phyloP scores from a whole-genome alignment of 1,284 basidiomycete genomes.

The Tetrapyrgos nigripes region DNA sequence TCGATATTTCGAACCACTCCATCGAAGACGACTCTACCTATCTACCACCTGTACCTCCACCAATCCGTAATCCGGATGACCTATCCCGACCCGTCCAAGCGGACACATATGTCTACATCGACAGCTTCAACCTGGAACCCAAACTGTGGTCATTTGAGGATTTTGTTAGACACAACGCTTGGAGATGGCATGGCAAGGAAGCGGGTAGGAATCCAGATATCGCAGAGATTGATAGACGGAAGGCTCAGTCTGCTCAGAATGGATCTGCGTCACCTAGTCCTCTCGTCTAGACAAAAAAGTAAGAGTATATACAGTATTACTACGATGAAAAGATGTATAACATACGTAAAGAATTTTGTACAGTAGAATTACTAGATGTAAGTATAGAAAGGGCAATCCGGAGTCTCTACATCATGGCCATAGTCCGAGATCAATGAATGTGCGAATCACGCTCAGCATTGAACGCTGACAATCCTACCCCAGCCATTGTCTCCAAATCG shows the following conservation, averaged over 20 bases:
- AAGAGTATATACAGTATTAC: too few relatives aligned
- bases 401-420: too few relatives aligned
- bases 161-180: constrained; percentile 72
- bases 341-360: too few relatives aligned
- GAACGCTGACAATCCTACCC: constrained; percentile 39
- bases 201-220: constrained; percentile 44
- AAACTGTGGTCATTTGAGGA: constrained; percentile 80
- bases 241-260: too few relatives aligned
- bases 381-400: too few relatives aligned
- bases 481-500: constrained; percentile 35
- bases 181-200: constrained; percentile 69
- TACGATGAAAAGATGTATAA: too few relatives aligned
- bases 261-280: too few relatives aligned
- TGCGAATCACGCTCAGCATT: too few relatives aligned
- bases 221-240: constrained; percentile 48
- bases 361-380: too few relatives aligned
- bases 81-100: constrained; percentile 48
- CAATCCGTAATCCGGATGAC: constrained; percentile 43
- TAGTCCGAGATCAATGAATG: too few relatives aligned
- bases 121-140: constrained; percentile 52
- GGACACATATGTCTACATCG: constrained; percentile 77
- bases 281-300: too few relatives aligned
- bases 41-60: constrained; percentile 46
- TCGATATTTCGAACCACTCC: constrained; percentile 38
- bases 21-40: constrained; percentile 21